Evolutionary conservation across 2,329 filamentous ascomycete species (phyloP).

Genomic region (Cadophora sp.): DNA sequence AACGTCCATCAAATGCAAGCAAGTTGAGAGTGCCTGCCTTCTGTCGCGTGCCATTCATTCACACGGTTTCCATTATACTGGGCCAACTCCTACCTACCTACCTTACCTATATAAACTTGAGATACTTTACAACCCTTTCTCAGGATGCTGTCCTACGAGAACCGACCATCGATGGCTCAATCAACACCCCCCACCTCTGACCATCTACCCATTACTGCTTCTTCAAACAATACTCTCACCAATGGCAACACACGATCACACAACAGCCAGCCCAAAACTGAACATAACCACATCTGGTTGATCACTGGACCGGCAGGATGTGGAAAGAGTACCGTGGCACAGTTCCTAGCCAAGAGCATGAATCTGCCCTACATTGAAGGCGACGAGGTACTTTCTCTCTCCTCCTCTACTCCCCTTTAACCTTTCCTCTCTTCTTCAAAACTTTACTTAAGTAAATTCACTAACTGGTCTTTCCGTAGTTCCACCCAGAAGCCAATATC

Average conservation of each 20-base stretch:
- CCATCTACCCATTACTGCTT: slow-evolving; percentile 36
- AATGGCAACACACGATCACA: slow-evolving; percentile 27
- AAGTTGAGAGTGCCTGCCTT: slow-evolving; percentile 15
- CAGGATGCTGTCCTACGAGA: slow-evolving; percentile 44
- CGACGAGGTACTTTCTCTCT: slow-evolving; percentile 66
- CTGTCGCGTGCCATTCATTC: slow-evolving; percentile 26
- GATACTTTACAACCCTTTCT: not conserved
- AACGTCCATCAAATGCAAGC: slow-evolving; percentile 12
- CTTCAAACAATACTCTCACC: slow-evolving; percentile 29
- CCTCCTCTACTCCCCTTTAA: slow-evolving; percentile 31
- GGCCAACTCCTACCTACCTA: not conserved
- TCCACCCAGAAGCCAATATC: slow-evolving; percentile 78
- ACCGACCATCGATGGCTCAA: slow-evolving; percentile 38
- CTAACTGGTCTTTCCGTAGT: slow-evolving; percentile 54
- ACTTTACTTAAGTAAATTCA: slow-evolving; percentile 5
- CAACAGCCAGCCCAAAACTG: slow-evolving; percentile 33
- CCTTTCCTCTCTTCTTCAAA: not conserved
- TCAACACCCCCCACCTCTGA: slow-evolving; percentile 37
- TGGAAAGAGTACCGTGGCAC: slow-evolving; percentile 79
- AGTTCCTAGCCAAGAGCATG: slow-evolving; percentile 67
- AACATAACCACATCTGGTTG: slow-evolving; percentile 75
- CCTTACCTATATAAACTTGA: not conserved
- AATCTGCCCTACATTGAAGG: slow-evolving; percentile 77
- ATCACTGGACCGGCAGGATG: slow-evolving; percentile 81
- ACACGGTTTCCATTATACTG: not conserved